Conservation (phyloP, 495 filamentous ascomycete species). For the Daldinia childiae region DNA sequence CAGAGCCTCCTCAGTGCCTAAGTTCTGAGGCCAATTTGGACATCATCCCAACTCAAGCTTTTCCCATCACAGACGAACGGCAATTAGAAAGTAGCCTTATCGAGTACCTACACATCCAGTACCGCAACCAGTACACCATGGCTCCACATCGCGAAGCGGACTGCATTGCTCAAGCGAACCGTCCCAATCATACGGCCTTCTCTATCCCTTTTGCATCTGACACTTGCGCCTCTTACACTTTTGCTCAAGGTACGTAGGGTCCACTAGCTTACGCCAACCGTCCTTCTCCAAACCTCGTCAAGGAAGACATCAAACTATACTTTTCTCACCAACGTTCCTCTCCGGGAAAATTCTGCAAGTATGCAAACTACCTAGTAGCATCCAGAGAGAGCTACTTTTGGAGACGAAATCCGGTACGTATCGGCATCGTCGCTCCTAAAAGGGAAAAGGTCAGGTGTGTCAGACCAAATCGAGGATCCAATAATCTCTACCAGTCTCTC, state of each 20-base stretch:
- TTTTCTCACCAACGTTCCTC: constrained; percentile 17
- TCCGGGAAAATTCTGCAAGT: constrained; percentile 24
- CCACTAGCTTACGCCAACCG: constrained; percentile 35
- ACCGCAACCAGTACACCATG: constrained; percentile 23
- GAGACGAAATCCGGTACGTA: constrained; percentile 33
- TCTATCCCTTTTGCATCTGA: constrained; percentile 40
- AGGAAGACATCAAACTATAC: constrained; percentile 20
- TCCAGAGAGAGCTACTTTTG: constrained; percentile 18
- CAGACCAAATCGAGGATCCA: constrained; percentile 42
- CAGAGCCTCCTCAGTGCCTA: constrained; percentile 42
- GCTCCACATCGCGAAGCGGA: constrained; percentile 27
- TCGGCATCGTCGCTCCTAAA: constrained; percentile 39
- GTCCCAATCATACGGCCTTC: constrained; percentile 36
- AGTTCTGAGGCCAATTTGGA: constrained; percentile 35
- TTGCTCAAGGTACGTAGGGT: constrained; percentile 34
- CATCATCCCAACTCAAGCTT: constrained; percentile 31
- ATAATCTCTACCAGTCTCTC: constrained; percentile 35
- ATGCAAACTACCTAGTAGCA: constrained; percentile 14
- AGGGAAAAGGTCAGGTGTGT: constrained; percentile 44
- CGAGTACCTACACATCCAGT: constrained; percentile 8
- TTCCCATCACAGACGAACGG: constrained; percentile 30
- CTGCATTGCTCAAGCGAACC: constrained; percentile 23
- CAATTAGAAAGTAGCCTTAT: constrained; percentile 39
- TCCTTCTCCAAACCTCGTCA: constrained; percentile 30
- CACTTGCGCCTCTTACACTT: constrained; percentile 38